Conservation (phyloP, 192 early-diverging fungal genomes). For the Linnemannia elongata region DNA sequence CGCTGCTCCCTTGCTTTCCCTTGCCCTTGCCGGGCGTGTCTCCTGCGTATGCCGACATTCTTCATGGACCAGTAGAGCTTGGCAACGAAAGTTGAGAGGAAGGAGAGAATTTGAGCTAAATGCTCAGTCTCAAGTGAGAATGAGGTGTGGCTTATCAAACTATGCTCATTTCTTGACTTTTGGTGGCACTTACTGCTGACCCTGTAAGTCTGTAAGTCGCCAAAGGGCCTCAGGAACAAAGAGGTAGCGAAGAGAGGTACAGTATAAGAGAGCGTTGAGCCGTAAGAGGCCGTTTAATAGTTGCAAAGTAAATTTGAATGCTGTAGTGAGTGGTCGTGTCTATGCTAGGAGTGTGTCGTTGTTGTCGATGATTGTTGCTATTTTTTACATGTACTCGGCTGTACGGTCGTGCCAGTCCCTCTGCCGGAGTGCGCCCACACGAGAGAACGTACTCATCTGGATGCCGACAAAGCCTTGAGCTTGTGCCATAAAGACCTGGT, state of each 20-base stretch:
- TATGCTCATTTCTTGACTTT: not conserved
- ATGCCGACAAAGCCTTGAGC: conserved; percentile 46
- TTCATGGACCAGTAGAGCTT: too few relatives aligned
- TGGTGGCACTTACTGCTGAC: not conserved
- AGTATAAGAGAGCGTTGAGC: not conserved
- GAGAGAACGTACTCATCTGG: conserved; percentile 53
- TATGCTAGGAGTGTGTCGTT: not conserved
- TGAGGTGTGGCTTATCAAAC: not conserved
- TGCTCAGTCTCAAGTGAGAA: not conserved
- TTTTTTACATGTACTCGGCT: conserved; percentile 48
- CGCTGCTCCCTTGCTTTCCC: not conserved
- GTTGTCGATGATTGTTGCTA: not conserved
- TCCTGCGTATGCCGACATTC: not conserved
- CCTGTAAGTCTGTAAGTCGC: not conserved
- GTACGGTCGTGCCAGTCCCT: conserved; percentile 35
- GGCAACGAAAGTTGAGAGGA: too few relatives aligned
- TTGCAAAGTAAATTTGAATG: not conserved
- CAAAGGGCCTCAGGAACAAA: not conserved
- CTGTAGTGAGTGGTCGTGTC: conserved; percentile 4
- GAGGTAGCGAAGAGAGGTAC: not conserved
- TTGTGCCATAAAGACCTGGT: conserved; percentile 55
- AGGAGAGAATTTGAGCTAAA: not conserved
- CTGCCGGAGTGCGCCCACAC: conserved; percentile 47
- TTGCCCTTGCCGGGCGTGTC: not conserved
- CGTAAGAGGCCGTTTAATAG: not conserved